Conservation (phyloP, 164 flowering plant species). For the Nymphaea thermarum region DNA sequence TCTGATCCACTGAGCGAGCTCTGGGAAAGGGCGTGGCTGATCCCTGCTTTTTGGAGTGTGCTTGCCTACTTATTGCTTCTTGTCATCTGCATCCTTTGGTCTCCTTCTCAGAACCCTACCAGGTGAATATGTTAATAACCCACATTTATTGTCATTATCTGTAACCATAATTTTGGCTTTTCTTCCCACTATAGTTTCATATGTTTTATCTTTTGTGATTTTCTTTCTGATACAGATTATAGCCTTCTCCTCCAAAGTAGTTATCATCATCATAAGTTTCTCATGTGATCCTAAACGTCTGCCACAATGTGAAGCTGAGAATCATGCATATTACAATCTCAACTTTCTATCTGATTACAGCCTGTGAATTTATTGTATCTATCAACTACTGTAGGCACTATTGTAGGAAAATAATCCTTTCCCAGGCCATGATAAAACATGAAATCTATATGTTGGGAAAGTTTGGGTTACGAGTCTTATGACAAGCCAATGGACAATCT, state of each 20-base stretch:
- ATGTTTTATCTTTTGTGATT: too few relatives aligned
- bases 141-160: neutral
- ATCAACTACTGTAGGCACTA: neutral
- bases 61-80: slow-evolving; percentile 54
- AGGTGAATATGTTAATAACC: slow-evolving; percentile 30
- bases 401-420: neutral
- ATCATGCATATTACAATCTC: too few relatives aligned
- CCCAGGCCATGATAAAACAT: neutral
- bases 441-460: neutral
- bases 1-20: slow-evolving; percentile 63
- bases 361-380: neutral
- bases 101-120: slow-evolving; percentile 74
- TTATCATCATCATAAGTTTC: neutral
- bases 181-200: neutral
- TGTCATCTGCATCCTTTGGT: slow-evolving; percentile 74
- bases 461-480: neutral
- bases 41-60: slow-evolving; percentile 73
- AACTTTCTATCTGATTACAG: neutral
- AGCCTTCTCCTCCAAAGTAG: too few relatives aligned
- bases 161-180: neutral
- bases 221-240: too few relatives aligned
- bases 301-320: too few relatives aligned
- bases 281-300: too few relatives aligned
- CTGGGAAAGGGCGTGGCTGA: slow-evolving; percentile 79
- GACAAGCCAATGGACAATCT: neutral